Evolutionary conservation across 192 early-diverging fungal genomes (phyloP).

Genomic region (Chytriomyces confervae): DNA sequence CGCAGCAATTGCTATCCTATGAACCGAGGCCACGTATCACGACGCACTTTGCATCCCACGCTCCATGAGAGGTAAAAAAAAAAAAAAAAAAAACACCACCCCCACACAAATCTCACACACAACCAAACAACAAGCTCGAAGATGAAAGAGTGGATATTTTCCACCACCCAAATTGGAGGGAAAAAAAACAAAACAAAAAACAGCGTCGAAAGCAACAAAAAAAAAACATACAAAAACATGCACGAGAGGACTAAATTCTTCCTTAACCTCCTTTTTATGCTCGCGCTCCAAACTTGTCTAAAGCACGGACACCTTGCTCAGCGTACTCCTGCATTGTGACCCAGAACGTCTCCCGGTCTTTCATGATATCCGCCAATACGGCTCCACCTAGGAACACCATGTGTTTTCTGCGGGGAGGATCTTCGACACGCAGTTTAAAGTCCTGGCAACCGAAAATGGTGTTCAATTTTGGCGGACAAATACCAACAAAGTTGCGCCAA

Average conservation of each 20-base stretch:
- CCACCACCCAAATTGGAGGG: background rate
- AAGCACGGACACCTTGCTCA: slow-evolving; percentile 79
- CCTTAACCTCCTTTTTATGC: background rate
- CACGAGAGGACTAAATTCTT: too few species aligned
- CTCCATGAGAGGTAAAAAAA: too few species aligned
- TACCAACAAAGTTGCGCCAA: background rate
- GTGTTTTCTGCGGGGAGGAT: slow-evolving; percentile 97
- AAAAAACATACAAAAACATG: background rate
- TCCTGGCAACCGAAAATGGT: slow-evolving; percentile 59
- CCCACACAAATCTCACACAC: too few species aligned
- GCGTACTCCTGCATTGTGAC: slow-evolving; percentile 93
- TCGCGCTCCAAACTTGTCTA: slow-evolving; percentile 55
- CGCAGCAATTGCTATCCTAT: too few species aligned
- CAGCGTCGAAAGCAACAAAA: background rate
- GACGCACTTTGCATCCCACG: too few species aligned
- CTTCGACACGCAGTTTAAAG: slow-evolving; percentile 97
- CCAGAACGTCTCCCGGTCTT: slow-evolving; percentile 88
- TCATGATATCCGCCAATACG: slow-evolving; percentile 94
- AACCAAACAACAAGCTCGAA: too few species aligned
- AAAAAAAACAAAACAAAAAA: background rate
- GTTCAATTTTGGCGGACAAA: background rate
- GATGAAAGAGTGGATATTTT: background rate
- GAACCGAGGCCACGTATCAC: too few species aligned
- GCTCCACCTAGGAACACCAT: slow-evolving; percentile 98
- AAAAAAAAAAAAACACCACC: too few species aligned